A percentile compares a stretch with the other conserved stretches of the same genome.
Conservation (phyloP, 2,329 filamentous ascomycete genomes). For the Rhinocladiella similis region DNA sequence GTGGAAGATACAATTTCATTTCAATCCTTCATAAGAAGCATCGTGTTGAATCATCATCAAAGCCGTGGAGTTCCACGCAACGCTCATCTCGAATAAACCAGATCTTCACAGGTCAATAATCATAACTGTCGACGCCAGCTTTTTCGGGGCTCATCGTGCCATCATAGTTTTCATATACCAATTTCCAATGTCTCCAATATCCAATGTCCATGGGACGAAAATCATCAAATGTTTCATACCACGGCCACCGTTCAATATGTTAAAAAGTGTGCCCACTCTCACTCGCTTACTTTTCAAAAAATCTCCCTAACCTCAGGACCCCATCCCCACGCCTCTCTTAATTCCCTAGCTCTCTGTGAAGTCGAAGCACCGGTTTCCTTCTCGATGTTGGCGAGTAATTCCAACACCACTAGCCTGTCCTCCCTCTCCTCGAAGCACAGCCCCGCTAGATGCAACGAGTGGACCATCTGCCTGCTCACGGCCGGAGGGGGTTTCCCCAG, state of each 20-base stretch:
- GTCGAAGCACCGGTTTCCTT: conserved; percentile 65
- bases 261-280: neutral
- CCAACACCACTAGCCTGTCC: conserved; percentile 57
- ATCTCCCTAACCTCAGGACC: conserved; percentile 16
- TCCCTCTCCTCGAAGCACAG: conserved; percentile 57
- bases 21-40: no score
- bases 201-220: no score
- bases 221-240: no score
- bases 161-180: neutral
- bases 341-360: conserved; percentile 54
- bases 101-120: neutral
- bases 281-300: neutral
- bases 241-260: no score
- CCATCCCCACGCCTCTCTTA: conserved; percentile 25
- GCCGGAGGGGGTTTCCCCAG: conserved; percentile 57
- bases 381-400: conserved; percentile 60
- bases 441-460: conserved; percentile 63
- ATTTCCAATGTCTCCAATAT: no score
- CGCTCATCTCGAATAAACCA: no score
- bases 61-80: no score
- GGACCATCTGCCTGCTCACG: conserved; percentile 59
- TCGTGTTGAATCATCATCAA: no score
- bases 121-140: neutral
- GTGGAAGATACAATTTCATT: no score
- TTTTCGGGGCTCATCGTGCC: no score